A percentile compares a stretch with the other conserved stretches of the same genome.
Evolutionary conservation across 2,329 filamentous ascomycete species (phyloP).

Genomic region (Epicoccum sorghinum): DNA sequence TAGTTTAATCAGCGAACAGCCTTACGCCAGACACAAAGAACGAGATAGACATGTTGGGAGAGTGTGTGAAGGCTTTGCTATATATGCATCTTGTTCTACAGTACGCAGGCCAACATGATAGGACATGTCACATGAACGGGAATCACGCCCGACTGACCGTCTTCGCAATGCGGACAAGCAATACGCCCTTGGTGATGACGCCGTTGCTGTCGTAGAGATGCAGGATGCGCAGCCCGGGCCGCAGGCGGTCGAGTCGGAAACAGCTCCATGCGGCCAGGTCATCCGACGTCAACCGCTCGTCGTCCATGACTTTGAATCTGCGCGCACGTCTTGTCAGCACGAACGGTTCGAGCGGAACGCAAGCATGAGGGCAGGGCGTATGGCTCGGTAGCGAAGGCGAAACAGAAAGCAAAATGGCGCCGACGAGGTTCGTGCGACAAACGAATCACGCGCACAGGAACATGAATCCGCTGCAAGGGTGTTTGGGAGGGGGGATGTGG

Average conservation of each 20-base stretch:
- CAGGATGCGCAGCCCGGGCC: slow-evolving; percentile 77
- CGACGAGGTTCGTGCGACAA: background rate
- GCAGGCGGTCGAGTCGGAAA: slow-evolving; percentile 80
- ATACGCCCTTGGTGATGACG: slow-evolving; percentile 66
- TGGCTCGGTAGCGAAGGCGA: background rate
- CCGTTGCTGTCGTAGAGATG: slow-evolving; percentile 75
- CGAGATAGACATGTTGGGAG: too few species aligned
- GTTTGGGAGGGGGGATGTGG: background rate
- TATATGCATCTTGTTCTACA: background rate
- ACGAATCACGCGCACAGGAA: background rate
- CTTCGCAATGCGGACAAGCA: slow-evolving; percentile 79
- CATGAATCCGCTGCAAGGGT: slow-evolving; percentile 1
- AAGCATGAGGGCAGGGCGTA: too few species aligned
- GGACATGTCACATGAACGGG: background rate
- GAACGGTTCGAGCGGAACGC: background rate
- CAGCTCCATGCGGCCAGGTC: slow-evolving; percentile 87
- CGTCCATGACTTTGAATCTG: slow-evolving; percentile 85
- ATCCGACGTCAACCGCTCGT: slow-evolving; percentile 73
- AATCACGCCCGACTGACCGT: slow-evolving; percentile 29
- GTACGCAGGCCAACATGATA: background rate
- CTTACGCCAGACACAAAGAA: too few species aligned
- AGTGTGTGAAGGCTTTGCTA: too few species aligned
- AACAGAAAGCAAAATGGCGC: background rate
- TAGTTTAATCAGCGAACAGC: too few species aligned
- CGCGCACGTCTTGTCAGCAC: background rate